Evolutionary conservation across 306 rosid species (phyloP).

Genomic region (Ammopiptanthus mongolicus): DNA sequence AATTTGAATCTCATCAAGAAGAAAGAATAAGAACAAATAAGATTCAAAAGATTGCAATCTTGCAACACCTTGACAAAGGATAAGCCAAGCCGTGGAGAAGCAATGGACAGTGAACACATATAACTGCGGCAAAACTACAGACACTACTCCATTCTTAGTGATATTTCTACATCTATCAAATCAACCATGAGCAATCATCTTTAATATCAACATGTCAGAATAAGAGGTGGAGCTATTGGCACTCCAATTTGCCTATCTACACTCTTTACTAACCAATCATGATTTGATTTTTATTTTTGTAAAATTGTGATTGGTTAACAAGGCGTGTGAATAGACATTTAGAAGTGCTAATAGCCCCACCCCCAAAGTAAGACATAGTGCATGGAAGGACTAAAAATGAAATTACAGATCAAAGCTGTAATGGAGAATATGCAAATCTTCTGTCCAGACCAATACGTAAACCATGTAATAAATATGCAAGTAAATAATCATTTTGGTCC

Average conservation of each 20-base stretch:
- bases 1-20: background rate
- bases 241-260: too few species aligned
- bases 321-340: too few species aligned
- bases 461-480: background rate
- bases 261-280: too few species aligned
- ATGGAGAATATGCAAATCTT: background rate
- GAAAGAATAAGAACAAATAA: background rate
- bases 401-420: background rate
- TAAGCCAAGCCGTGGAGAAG: background rate
- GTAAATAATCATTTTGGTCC: too few species aligned
- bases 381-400: background rate
- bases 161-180: background rate
- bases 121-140: background rate
- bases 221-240: too few species aligned
- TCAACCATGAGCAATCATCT: background rate
- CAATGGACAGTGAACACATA: background rate
- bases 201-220: background rate
- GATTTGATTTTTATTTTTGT: too few species aligned
- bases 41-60: background rate
- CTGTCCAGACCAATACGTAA: background rate
- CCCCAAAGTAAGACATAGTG: background rate
- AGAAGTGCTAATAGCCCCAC: too few species aligned
- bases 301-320: too few species aligned
- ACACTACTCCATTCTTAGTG: background rate
- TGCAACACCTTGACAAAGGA: background rate